Evolutionary conservation across 2,329 filamentous ascomycete genomes (phyloP), one percentile per base, ranked within the genome.

Genomic region (Colletotrichum ledebouriae): DNA sequence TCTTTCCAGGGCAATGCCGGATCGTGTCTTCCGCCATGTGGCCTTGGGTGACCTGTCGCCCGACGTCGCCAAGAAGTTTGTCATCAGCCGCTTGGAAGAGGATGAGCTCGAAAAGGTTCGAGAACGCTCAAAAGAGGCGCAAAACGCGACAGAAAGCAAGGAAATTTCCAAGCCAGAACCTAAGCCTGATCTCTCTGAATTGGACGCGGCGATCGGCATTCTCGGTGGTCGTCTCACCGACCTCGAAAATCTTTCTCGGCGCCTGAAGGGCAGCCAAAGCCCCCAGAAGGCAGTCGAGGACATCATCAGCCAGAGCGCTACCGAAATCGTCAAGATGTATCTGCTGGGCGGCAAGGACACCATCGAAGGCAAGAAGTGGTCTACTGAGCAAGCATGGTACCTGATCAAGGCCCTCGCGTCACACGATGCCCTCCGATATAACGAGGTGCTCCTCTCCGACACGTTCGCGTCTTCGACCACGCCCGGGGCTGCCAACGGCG

Each of bases 181-280:
- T 15, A 73, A 76, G 2, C 76, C 78, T 3, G 78, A 94, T 70
- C 82, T 96, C 6, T 78, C 79, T 1, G 92, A 94, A 70, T 86
- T 99, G 2, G 94, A 98, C 74, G 86, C 86, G 33, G 94, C 92
- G 73, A 97, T 98, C 71, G 87, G 90, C 33, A 87, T 90, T 0
- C 86, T 99, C 1, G 96, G 96, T 22, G 96, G 96, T 2, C 92
- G 96, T 3, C 86, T 99, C n/a, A 97, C 94, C 0, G 96, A 99
- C 75, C 89, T 99, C 20, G 95, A 98, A 76, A 97, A 96, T 75
- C 88, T 99, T 49, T 92, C 94, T n/a, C 89, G 95, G 41, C 88
- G 96, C 17, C 92, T 99, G 73, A 93, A 94, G 79, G 89, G 92
- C 1, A 95, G 96, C 15, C 94, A 98, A 77, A 91, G 87, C 2